phyloP scores from a whole-genome alignment of 2,329 filamentous ascomycete species.

The Fusarium domesticum region DNA sequence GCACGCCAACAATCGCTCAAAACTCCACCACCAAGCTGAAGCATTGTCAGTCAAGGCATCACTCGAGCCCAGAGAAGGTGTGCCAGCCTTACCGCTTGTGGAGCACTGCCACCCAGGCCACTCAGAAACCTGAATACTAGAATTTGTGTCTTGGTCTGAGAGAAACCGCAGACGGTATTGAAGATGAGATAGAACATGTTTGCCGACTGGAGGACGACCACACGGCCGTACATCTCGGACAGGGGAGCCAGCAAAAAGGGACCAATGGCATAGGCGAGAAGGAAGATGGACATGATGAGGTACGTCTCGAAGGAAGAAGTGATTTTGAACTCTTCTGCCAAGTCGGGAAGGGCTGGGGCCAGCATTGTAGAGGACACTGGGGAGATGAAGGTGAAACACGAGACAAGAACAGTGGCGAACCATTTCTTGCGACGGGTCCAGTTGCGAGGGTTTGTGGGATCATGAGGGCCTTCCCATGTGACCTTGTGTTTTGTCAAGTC shows the following conservation, averaged over 20 bases:
- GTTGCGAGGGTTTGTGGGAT: slow-evolving; percentile 43
- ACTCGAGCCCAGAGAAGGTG: fast-evolving
- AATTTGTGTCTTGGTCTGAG: slow-evolving; percentile 44
- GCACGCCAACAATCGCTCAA: slow-evolving; percentile 48
- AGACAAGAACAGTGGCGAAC: slow-evolving; percentile 36
- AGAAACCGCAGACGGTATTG: slow-evolving; percentile 51
- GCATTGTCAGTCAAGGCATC: background rate
- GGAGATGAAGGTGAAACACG: slow-evolving; percentile 51
- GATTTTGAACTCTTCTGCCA: slow-evolving; percentile 46
- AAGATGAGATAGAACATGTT: slow-evolving; percentile 53
- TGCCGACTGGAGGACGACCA: slow-evolving; percentile 42
- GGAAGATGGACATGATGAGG: slow-evolving; percentile 58
- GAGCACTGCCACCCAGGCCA: slow-evolving; percentile 45
- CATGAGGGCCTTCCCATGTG: slow-evolving; percentile 44
- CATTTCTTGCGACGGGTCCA: slow-evolving; percentile 41
- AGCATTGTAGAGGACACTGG: slow-evolving; percentile 53
- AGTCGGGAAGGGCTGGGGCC: slow-evolving; percentile 44
- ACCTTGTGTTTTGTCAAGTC: slow-evolving; percentile 29
- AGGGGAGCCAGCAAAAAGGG: slow-evolving; percentile 51
- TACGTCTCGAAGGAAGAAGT: slow-evolving; percentile 41
- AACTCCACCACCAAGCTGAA: slow-evolving; percentile 42
- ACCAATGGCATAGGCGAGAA: slow-evolving; percentile 55
- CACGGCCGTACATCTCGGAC: slow-evolving; percentile 51
- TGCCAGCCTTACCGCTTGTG: slow-evolving; percentile 39
- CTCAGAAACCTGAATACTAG: slow-evolving; percentile 49